Conservation (phyloP, 108 stramenopile genomes). For the Cyclotella kingstonii region DNA sequence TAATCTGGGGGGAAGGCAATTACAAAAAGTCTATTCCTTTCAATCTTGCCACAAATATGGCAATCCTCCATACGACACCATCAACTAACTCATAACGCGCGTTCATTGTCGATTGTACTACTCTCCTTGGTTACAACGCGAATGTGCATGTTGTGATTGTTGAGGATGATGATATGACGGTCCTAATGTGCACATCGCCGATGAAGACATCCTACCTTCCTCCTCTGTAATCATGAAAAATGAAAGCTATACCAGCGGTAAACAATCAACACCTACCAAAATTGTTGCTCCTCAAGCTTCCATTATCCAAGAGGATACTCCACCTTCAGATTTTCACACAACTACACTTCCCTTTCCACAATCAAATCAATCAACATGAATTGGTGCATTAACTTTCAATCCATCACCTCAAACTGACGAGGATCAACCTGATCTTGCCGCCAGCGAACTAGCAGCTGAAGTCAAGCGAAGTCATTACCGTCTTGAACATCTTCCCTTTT, state of each 20-base stretch:
- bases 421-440: not conserved
- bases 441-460: not conserved
- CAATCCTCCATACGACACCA: not conserved
- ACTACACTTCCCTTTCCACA: not conserved
- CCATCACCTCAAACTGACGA: not conserved
- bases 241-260: too few species aligned
- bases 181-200: not conserved
- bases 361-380: not conserved
- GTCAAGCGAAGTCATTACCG: conserved; percentile 6
- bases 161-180: not conserved
- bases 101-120: not conserved
- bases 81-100: not conserved
- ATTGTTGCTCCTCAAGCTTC: too few species aligned
- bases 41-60: conserved; percentile 1
- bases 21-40: not conserved
- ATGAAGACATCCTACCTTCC: too few species aligned
- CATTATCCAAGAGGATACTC: too few species aligned
- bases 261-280: too few species aligned
- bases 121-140: too few species aligned
- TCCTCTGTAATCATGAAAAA: too few species aligned
- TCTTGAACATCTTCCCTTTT: not conserved
- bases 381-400: not conserved
- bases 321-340: not conserved
- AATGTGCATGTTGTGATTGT: too few species aligned
- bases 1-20: not conserved